These are phyloP conservation scores for Scheffersomyces stipitis DNA, from an alignment of 805 yeast species.

Conservation along the genomic window DNA sequence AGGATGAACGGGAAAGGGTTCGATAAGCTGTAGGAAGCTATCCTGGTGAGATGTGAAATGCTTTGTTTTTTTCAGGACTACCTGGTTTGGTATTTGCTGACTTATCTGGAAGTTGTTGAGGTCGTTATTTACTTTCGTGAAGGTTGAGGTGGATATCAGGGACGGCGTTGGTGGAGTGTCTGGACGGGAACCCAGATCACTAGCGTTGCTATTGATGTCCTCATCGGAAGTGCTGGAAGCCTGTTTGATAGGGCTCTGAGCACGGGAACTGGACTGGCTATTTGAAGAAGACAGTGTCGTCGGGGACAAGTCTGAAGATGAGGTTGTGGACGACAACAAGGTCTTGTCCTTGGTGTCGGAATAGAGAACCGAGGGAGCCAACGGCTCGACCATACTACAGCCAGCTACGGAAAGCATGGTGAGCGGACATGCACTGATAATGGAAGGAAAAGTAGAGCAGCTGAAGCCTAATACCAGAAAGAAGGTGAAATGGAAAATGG, in stretches of 20 bases:
- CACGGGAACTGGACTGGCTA: slow-evolving; percentile 5
- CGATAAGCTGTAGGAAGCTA: slow-evolving; percentile 28
- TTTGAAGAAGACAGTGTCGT: slow-evolving; percentile 3
- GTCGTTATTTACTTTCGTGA: not conserved
- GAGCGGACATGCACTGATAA: no score
- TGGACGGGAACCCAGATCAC: slow-evolving; percentile 3
- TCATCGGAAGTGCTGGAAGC: no score
- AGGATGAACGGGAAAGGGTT: slow-evolving; percentile 39
- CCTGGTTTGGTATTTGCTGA: not conserved
- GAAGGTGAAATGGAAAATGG: no score
- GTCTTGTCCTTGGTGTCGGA: slow-evolving; percentile 1
- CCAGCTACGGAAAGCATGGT: no score
- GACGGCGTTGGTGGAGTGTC: slow-evolving; percentile 7
- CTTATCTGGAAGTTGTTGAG: not conserved
- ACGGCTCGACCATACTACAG: no score
- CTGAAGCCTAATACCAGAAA: no score
- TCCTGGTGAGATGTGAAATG: slow-evolving; percentile 5
- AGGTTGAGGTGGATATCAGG: slow-evolving; percentile 1
- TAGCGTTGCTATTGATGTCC: no score
- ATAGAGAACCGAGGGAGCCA: no score
- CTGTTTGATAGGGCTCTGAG: not conserved
- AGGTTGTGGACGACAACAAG: not conserved
- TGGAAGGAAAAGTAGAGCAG: no score
- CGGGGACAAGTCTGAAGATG: slow-evolving; percentile 6
- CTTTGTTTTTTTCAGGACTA: no score